Evolutionary conservation across 2,329 filamentous ascomycete species (phyloP).

Genomic region (Achaetomium macrosporum): DNA sequence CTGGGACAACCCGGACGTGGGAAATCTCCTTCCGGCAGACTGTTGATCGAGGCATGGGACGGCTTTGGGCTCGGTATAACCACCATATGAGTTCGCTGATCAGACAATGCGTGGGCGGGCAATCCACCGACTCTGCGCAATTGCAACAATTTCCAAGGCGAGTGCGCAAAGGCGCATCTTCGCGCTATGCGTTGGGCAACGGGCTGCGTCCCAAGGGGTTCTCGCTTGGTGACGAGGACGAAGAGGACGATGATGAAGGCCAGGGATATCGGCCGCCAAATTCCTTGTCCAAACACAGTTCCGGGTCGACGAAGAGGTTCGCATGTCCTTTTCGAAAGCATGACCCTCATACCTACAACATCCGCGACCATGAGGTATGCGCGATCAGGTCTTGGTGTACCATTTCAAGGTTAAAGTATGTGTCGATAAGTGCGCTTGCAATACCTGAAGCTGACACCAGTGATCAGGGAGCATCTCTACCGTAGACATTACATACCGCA

Average conservation of each 20-base stretch:
- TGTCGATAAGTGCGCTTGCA: background rate
- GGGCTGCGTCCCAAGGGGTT: slow-evolving; percentile 8
- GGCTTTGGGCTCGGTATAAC: slow-evolving; percentile 22
- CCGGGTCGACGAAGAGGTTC: slow-evolving; percentile 13
- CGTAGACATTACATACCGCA: slow-evolving; percentile 23
- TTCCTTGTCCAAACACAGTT: slow-evolving; percentile 14
- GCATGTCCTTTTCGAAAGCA: slow-evolving; percentile 25
- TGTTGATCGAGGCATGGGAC: slow-evolving; percentile 15
- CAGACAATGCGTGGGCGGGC: slow-evolving; percentile 13
- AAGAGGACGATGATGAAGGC: slow-evolving; percentile 21
- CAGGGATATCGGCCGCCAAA: slow-evolving; percentile 13
- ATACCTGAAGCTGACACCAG: slow-evolving; percentile 1
- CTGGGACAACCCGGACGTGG: slow-evolving; percentile 11
- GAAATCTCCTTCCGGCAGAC: slow-evolving; percentile 10
- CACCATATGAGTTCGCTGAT: slow-evolving; percentile 20
- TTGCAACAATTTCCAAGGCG: slow-evolving; percentile 7
- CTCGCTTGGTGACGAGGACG: slow-evolving; percentile 11
- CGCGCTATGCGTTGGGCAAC: slow-evolving; percentile 1
- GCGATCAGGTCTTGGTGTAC: slow-evolving; percentile 19
- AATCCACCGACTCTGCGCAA: slow-evolving; percentile 2
- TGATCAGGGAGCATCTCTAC: slow-evolving; percentile 23
- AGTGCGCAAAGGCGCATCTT: slow-evolving; percentile 11
- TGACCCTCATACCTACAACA: slow-evolving; percentile 21
- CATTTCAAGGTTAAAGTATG: slow-evolving; percentile 24
- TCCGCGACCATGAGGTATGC: slow-evolving; percentile 22